Evolutionary conservation across 164 flowering plant species (phyloP).

Genomic region (Malania oleifera): DNA sequence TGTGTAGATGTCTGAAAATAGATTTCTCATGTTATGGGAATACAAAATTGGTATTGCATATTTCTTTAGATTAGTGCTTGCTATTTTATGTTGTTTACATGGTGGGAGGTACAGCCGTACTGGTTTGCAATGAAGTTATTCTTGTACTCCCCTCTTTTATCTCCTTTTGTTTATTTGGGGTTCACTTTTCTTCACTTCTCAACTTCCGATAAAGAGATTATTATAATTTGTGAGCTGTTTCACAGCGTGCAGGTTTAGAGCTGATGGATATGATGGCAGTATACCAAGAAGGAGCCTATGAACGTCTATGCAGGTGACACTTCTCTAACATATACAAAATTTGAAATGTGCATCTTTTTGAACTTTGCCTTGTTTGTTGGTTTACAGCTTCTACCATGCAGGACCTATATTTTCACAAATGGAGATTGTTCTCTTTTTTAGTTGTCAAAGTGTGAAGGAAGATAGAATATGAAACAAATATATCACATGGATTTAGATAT

Average conservation of each 20-base stretch:
- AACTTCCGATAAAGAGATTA: neutral
- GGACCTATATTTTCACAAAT: no score
- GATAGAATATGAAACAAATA: no score
- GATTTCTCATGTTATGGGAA: no score
- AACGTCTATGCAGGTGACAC: slow-evolving; percentile 90
- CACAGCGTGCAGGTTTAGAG: slow-evolving; percentile 98
- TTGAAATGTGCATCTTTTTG: neutral
- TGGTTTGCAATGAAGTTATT: no score
- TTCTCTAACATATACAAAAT: neutral
- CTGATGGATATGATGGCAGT: slow-evolving; percentile 99
- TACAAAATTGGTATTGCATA: no score
- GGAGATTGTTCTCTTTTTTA: no score
- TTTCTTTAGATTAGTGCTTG: no score
- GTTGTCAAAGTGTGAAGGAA: no score
- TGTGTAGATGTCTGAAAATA: no score
- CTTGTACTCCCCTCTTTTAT: neutral
- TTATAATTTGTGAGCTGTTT: neutral
- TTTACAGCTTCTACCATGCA: neutral
- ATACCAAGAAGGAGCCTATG: slow-evolving; percentile 98
- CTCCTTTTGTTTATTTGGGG: neutral
- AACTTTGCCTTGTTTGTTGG: neutral
- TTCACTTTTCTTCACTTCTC: neutral
- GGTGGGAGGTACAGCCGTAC: no score
- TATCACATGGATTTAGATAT: no score
- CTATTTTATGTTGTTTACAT: no score